Base-by-base conservation (phyloP, 495 filamentous ascomycete genomes). In the Antarctomyces pellizariae region DNA sequence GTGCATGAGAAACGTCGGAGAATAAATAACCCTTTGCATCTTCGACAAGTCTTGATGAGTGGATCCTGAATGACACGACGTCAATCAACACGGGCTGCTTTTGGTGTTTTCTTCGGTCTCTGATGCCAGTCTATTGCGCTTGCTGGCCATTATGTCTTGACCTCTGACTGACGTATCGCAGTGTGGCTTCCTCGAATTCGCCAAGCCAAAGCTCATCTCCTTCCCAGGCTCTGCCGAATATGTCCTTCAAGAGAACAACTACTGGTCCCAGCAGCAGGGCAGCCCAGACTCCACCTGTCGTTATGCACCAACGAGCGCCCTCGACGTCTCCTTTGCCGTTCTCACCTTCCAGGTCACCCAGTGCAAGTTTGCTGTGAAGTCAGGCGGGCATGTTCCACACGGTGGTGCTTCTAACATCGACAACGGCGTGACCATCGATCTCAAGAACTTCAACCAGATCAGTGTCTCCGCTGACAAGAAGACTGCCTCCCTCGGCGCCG, bases 351-450 rank as follows among this genome's bases (percentile, higher is more conserved):
- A 36, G 11, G 15, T 30, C 0, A 34, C 36, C 2, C 15, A 53
- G 16, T 49, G 55, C 15, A 30, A 46, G 4, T 67, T 68, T 33
- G 51, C 53, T 6, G 52, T 68, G 18, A 52, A 54, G 14, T 45
- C 47, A 24, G 63, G 62, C 8, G 64, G 65, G 0, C 63, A 67
- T 35, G 50, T 44, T 5, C 47, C 52, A n/a, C 54, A 51, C 28
- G 33, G 41, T 8, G 66, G 67, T 27, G 38, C 46, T 29, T 47
- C 51, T 8, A 60, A 51, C 34, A 54, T 56, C 31, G 27, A 56
- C n/a, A 34, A 47, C 12, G 67, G 68, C 9, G 53, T 74, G 2
- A 54, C 66, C 13, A 54, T 77, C 25, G 57, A 59, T 28, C 44
- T 72, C 5, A 35, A 38, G 1, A 52, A 51, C 3, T 33, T 76